Conservation (phyloP, 2,329 filamentous ascomycete genomes). For the Nemania sp. region DNA sequence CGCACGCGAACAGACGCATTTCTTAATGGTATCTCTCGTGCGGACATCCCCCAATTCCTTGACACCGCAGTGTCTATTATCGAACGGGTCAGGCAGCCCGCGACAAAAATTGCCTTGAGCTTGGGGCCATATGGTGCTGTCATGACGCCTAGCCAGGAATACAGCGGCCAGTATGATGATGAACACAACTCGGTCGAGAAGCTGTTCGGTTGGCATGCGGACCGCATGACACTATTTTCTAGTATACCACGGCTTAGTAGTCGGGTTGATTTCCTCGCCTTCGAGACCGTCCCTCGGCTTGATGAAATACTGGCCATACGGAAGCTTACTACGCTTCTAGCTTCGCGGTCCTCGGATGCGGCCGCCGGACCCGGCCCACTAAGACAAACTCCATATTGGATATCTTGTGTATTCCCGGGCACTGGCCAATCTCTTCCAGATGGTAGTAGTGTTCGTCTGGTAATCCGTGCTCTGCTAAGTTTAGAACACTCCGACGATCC, state of each 20-base stretch:
- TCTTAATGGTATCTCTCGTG: slow-evolving; percentile 58
- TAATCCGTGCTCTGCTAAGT: slow-evolving; percentile 52
- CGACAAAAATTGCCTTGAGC: slow-evolving; percentile 65
- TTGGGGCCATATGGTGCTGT: slow-evolving; percentile 75
- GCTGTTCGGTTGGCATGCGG: slow-evolving; percentile 68
- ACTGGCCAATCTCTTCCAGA: slow-evolving; percentile 67
- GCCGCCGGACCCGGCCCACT: slow-evolving; percentile 38
- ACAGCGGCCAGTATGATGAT: slow-evolving; percentile 69
- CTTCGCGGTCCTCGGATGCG: slow-evolving; percentile 45
- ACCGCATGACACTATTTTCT: slow-evolving; percentile 65
- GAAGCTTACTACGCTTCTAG: slow-evolving; percentile 53
- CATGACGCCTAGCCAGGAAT: slow-evolving; percentile 75
- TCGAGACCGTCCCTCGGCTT: slow-evolving; percentile 74
- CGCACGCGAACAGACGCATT: slow-evolving; percentile 58
- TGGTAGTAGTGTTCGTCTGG: slow-evolving; percentile 60
- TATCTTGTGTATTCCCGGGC: slow-evolving; percentile 71
- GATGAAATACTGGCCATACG: slow-evolving; percentile 72
- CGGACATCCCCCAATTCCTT: slow-evolving; percentile 57
- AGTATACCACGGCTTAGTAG: slow-evolving; percentile 53
- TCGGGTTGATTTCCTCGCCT: slow-evolving; percentile 67
- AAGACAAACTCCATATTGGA: slow-evolving; percentile 65
- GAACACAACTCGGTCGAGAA: slow-evolving; percentile 58
- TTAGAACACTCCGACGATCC: slow-evolving; percentile 40
- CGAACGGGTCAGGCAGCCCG: slow-evolving; percentile 50
- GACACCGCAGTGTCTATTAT: slow-evolving; percentile 60